Evolutionary conservation across 1,139 yeast genomes (phyloP), one percentile per base, ranked within the genome.

Genomic region (Kurtzmaniella quercitrusa): DNA sequence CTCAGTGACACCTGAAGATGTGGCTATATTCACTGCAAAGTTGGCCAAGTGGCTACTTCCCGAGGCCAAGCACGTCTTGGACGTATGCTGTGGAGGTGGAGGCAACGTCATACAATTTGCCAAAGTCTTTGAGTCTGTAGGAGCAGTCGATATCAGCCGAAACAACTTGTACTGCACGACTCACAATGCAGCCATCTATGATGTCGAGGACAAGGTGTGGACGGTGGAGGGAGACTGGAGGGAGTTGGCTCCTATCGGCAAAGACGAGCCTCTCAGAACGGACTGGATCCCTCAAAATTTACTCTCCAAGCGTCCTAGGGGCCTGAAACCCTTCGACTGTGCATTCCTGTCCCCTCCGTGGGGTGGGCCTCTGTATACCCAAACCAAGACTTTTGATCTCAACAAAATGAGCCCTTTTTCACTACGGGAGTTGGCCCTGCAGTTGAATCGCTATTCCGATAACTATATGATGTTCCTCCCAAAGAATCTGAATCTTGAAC

Each of bases 31-130:
- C 54, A 64, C 80, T 0, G 91, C 96, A 0, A 68, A 71, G 41
- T 73, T 84, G 46, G 63, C 84, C 18, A 62, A 54, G 38, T 44
- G 53, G 10, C 46, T 68, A 12, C 45, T 71, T 2, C 66, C 90
- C 0, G 56, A 70, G 0, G 75, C 82, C 1, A 55, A 57, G 2
- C 62, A 68, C 1, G 58, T 77, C 0, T 55, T 82, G 43, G 98
- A 93, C 58, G 76, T 89, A 3, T 91, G 91, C 57, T 86, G 96
- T 52, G 99, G 99, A 0, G 98, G 95, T 1, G 98, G 97, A 0
- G 98, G 98, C 0, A 93, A 93, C 58, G 70, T 90, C 1, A 87
- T 90, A 37, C 96, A 89, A 54, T 82, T 93, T 62, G 91, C 93
- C 1, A 60, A 68, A 40, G 57, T 58, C 15, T 85, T 85, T 53